A percentile compares a stretch with the other conserved stretches of the same genome.
phyloP scores from a whole-genome alignment of 2,329 filamentous ascomycete species.

The Fusarium sambucinum region DNA sequence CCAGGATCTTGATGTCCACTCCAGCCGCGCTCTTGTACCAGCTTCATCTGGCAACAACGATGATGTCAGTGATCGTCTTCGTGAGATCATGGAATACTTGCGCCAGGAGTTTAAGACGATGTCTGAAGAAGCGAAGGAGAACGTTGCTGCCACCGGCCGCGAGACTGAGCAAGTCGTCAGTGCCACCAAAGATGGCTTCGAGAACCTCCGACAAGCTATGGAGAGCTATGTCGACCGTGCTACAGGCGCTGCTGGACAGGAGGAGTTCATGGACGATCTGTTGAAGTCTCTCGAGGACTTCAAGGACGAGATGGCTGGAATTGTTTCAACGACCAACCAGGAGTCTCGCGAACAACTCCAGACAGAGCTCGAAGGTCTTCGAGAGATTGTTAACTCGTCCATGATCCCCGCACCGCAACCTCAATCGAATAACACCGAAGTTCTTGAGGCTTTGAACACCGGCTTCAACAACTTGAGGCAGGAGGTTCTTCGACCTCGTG shows the following conservation, averaged over 20 bases:
- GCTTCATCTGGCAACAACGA: conserved; percentile 55
- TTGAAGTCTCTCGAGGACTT: conserved; percentile 74
- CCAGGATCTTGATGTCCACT: conserved; percentile 61
- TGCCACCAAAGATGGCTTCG: conserved; percentile 87
- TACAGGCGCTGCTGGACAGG: conserved; percentile 75
- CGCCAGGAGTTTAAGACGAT: conserved; percentile 69
- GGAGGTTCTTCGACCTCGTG: conserved; percentile 76
- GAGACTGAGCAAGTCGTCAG: conserved; percentile 91
- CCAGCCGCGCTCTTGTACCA: conserved; percentile 57
- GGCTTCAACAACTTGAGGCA: conserved; percentile 80
- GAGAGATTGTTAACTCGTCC: conserved; percentile 79
- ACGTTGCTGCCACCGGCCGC: conserved; percentile 79
- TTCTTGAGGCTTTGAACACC: conserved; percentile 76
- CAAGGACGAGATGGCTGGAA: conserved; percentile 73
- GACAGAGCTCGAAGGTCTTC: conserved; percentile 84
- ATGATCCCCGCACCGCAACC: conserved; percentile 68
- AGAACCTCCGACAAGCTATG: conserved; percentile 82
- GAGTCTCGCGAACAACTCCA: conserved; percentile 75
- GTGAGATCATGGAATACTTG: conserved; percentile 74
- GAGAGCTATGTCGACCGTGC: conserved; percentile 83
- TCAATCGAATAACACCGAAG: conserved; percentile 67
- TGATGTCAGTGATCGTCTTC: conserved; percentile 67
- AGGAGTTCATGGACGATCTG: conserved; percentile 81
- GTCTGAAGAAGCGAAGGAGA: conserved; percentile 78
- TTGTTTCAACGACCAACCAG: conserved; percentile 64